Evolutionary conservation across 192 early-diverging fungal genomes (phyloP), one percentile per base, ranked within the genome.

Genomic region (Podila verticillata): DNA sequence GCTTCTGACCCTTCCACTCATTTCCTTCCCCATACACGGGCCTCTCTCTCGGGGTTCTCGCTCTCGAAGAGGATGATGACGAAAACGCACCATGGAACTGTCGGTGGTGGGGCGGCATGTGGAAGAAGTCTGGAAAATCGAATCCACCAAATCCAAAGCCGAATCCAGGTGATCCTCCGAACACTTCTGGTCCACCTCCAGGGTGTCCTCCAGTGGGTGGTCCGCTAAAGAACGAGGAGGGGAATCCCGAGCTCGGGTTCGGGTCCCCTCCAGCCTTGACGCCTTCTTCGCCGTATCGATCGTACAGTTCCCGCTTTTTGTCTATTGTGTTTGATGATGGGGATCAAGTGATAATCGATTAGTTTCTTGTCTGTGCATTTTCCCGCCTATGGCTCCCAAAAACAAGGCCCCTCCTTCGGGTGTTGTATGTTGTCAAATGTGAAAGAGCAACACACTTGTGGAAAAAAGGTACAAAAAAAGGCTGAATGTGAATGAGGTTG

Each of bases 201-300:
- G 39, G 15, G 17, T 44, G 17, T 17, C 39, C 39, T 44, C 13
- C 13, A 26, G 22, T 24, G 2, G 34, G 31, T 28, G 5, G 56
- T 32, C 13, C 31, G n/a, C 29, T 28, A 12, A 57, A 51, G 39
- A 68, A 63, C 19, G 8, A 51, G 39, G 63, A 63, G 17, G 8
- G 31, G 13, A 26, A 2, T 12, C 51, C 51, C 12, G 77, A 66
- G 12, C 62, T 51, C 47, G 70, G 77, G 48, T 68, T 72, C 0
- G 77, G 77, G 26, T 89, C 85, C 34, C 75, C 83, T 66, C 70
- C 82, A 5, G 85, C 73, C 26, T 74, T 82, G 24, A 97, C 81
- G 31, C 95, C 96, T 65, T 92, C 89, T 57, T 95, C 93, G 19
- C 96, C 96, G 59, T 93, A 94, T 31, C 88, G 87, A 81, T 99